Conservation (phyloP, 495 filamentous ascomycete species). For the Neurospora sp. region DNA sequence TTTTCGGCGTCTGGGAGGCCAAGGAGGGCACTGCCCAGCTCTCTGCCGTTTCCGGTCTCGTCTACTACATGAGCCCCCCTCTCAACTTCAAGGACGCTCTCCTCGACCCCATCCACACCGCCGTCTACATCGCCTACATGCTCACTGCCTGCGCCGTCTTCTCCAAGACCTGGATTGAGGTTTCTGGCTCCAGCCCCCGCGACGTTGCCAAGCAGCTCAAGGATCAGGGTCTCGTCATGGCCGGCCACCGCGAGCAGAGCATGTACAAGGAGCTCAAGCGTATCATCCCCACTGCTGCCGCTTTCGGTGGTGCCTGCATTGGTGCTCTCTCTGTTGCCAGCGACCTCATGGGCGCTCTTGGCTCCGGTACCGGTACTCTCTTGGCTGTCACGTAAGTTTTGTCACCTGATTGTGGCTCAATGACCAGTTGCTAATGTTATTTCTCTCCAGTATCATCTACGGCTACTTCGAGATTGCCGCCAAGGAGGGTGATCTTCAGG, state of each 20-base stretch:
- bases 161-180: slow-evolving; percentile 99
- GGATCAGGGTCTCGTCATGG: slow-evolving; percentile 99
- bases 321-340: slow-evolving; percentile 91
- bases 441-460: slow-evolving; percentile 73
- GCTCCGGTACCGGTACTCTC: slow-evolving; percentile 93
- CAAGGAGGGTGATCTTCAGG: slow-evolving; percentile 90
- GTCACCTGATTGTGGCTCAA: not conserved
- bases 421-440: slow-evolving; percentile 16
- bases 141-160: slow-evolving; percentile 94
- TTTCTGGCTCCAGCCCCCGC: slow-evolving; percentile 91
- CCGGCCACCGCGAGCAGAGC: slow-evolving; percentile 97
- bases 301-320: slow-evolving; percentile 98
- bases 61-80: slow-evolving; percentile 99
- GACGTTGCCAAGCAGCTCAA: slow-evolving; percentile 99
- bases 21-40: slow-evolving; percentile 94
- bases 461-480: slow-evolving; percentile 98
- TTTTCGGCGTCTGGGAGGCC: slow-evolving; percentile 97
- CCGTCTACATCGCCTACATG: slow-evolving; percentile 94
- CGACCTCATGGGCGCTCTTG: slow-evolving; percentile 92
- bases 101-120: slow-evolving; percentile 92
- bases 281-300: slow-evolving; percentile 95
- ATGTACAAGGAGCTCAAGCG: slow-evolving; percentile 99
- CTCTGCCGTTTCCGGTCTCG: slow-evolving; percentile 79
- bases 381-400: slow-evolving; percentile 93
- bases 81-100: slow-evolving; percentile 95